These are phyloP conservation scores for Rhodamnia argentea DNA, from an alignment of 345 rosid species.

Conservation along the genomic window DNA sequence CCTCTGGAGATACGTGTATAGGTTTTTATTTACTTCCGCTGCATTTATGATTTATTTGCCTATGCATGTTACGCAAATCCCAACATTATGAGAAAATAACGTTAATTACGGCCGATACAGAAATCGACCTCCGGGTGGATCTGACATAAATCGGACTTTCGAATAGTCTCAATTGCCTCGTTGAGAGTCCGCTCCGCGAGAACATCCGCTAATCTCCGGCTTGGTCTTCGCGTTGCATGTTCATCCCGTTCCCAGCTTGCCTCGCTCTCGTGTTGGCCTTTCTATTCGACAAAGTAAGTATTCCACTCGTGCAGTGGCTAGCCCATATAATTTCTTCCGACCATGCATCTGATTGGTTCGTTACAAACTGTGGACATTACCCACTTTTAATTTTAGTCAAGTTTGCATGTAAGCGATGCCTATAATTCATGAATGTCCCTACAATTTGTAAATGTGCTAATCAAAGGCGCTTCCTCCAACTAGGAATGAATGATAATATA, in stretches of 20 bases:
- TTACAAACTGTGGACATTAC: not conserved
- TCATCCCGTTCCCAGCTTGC: conserved; percentile 4
- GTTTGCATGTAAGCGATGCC: not conserved
- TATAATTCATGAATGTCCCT: not conserved
- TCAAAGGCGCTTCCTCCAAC: not conserved
- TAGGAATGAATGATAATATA: not conserved
- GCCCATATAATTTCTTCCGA: not conserved
- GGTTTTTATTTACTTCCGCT: too few species aligned
- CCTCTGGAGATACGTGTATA: too few species aligned
- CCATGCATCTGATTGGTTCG: not conserved
- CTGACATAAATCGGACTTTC: not conserved
- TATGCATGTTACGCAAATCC: too few species aligned
- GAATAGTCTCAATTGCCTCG: not conserved
- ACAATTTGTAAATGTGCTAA: not conserved
- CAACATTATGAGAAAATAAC: not conserved
- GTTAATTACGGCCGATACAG: not conserved
- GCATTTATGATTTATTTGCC: too few species aligned
- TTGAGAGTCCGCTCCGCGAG: not conserved
- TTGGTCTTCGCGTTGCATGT: not conserved
- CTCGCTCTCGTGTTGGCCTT: conserved; percentile 8
- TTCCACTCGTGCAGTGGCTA: conserved; percentile 3
- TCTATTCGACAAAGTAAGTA: conserved; percentile 10
- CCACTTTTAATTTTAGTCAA: not conserved
- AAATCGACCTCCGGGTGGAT: not conserved
- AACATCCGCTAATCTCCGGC: not conserved